phyloP scores from a whole-genome alignment of 2,329 filamentous ascomycete species.

The Pestalotiopsis fici region DNA sequence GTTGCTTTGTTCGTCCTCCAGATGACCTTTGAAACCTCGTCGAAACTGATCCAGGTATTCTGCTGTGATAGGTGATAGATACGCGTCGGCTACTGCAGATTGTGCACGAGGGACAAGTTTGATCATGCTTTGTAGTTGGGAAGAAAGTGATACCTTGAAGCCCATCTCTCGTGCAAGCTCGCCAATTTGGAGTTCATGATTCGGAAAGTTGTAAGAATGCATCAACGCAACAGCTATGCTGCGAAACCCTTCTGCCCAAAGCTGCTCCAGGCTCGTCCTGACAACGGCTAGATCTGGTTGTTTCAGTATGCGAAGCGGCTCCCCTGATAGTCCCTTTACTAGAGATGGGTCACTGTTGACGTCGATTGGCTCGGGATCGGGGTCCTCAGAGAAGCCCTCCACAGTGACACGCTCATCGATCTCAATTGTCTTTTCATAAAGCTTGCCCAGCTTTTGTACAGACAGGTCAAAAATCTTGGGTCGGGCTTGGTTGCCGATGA shows the following conservation, averaged over 20 bases:
- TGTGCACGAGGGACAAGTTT: constrained; percentile 69
- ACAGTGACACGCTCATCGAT: constrained; percentile 72
- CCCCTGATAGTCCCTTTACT: constrained; percentile 64
- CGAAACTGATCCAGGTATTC: constrained; percentile 57
- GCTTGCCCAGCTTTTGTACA: constrained; percentile 65
- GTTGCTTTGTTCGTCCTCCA: background rate
- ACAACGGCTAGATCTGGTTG: constrained; percentile 58
- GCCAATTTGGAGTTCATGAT: constrained; percentile 63
- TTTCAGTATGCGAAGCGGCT: constrained; percentile 67
- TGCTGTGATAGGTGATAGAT: constrained; percentile 67
- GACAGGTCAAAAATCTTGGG: constrained; percentile 73
- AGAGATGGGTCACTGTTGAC: constrained; percentile 44
- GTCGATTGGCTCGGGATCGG: constrained; percentile 51
- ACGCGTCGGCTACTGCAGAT: constrained; percentile 68
- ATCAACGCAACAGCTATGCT: constrained; percentile 63
- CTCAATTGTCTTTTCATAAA: constrained; percentile 70
- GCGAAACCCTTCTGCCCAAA: constrained; percentile 61
- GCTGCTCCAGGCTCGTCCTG: constrained; percentile 54
- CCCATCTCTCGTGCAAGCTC: constrained; percentile 63
- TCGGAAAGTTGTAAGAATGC: constrained; percentile 72
- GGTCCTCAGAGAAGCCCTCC: constrained; percentile 70
- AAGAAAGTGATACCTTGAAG: constrained; percentile 68
- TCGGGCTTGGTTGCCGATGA: constrained; percentile 72
- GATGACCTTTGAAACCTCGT: background rate
- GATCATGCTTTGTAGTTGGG: constrained; percentile 54